Percentiles rank a stretch among this genome's conserved stretches.
These are phyloP conservation scores for Penicillium crystallinum DNA, from an alignment of 495 filamentous ascomycete species.

Conservation along the genomic window DNA sequence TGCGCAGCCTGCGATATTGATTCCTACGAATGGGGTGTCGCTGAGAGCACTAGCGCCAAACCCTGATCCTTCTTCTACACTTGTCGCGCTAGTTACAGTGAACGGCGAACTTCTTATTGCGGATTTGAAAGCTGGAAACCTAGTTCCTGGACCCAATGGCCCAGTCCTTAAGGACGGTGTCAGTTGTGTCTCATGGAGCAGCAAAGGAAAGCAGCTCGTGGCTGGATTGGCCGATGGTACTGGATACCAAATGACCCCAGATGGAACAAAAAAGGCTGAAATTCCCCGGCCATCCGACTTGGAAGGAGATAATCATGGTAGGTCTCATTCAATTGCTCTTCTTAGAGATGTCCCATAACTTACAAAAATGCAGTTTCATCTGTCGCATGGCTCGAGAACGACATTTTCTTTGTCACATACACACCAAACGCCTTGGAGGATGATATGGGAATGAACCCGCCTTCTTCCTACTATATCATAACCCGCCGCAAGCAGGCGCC, in stretches of 20 bases:
- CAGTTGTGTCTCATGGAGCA: slow-evolving; percentile 87
- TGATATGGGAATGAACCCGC: slow-evolving; percentile 43
- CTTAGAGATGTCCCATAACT: not conserved
- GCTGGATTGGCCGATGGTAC: slow-evolving; percentile 82
- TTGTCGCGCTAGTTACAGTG: slow-evolving; percentile 73
- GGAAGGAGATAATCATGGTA: slow-evolving; percentile 63
- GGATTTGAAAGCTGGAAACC: slow-evolving; percentile 62
- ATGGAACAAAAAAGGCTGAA: slow-evolving; percentile 66
- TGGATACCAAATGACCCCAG: slow-evolving; percentile 74
- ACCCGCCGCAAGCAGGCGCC: slow-evolving; percentile 52
- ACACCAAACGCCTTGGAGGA: slow-evolving; percentile 56
- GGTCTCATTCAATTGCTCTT: slow-evolving; percentile 1
- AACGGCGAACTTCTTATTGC: slow-evolving; percentile 80
- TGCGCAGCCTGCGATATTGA: slow-evolving; percentile 62
- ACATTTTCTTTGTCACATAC: slow-evolving; percentile 76
- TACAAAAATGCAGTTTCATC: slow-evolving; percentile 62
- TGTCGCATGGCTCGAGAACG: slow-evolving; percentile 81
- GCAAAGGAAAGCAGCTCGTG: slow-evolving; percentile 84
- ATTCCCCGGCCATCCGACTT: slow-evolving; percentile 74
- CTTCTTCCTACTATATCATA: slow-evolving; percentile 70
- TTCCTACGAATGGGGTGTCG: slow-evolving; percentile 67
- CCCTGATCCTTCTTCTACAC: slow-evolving; percentile 54
- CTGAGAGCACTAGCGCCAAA: slow-evolving; percentile 78
- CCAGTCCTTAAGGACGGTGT: slow-evolving; percentile 66
- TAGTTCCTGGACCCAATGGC: slow-evolving; percentile 58